Evolutionary conservation across 2,329 filamentous ascomycete species (phyloP), one percentile per base, ranked within the genome.

Genomic region (Sclerotinia sclerotiorum): DNA sequence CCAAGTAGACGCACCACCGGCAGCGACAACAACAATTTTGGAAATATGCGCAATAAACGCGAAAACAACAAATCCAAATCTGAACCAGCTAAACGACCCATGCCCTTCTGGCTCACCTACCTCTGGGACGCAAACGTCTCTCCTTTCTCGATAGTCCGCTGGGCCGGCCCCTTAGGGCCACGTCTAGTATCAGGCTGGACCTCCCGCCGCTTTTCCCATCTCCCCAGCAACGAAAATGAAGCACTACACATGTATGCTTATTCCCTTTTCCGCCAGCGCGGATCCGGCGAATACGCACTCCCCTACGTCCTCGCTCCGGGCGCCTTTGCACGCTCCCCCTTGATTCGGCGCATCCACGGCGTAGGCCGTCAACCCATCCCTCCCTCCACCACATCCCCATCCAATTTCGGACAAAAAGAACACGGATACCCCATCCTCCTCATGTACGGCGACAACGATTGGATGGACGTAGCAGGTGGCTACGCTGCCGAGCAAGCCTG

Each of bases 61-160:
- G 81, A 76, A 52, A 65, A 71, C 60, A 74, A 76, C 46, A 77
- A 46, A 51, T 44, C 78, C n/a, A 74, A 77, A 69, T 68, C 76
- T 68, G 74, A 76, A 49, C 74, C 74, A 72, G 72, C 74, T 5
- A 75, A 74, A 24, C 80, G 86, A 19, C 90, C 88, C 2, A 79
- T 95, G 3, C 93, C 94, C 0, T 88, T 90, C 79, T 97, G 94
- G 94, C 83, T 98, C 27, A 88, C 89, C 68, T 97, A 94, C 81
- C 87, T 99, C 5, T 99, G 95, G 95, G 95, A 99, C 73, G 91
- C 93, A 73, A 99, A 99, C 77, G 88, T 98, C 72, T 97, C 94
- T 0, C 95, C 95, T 8, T 99, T 99, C 79, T 94, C 90, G 72
- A 83, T 99, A 61, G 88, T 99, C 19, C 91, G 95, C 69, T 90